Base-by-base conservation (phyloP, 148 eudicot genomes). In the Vaccinium darrowii region DNA sequence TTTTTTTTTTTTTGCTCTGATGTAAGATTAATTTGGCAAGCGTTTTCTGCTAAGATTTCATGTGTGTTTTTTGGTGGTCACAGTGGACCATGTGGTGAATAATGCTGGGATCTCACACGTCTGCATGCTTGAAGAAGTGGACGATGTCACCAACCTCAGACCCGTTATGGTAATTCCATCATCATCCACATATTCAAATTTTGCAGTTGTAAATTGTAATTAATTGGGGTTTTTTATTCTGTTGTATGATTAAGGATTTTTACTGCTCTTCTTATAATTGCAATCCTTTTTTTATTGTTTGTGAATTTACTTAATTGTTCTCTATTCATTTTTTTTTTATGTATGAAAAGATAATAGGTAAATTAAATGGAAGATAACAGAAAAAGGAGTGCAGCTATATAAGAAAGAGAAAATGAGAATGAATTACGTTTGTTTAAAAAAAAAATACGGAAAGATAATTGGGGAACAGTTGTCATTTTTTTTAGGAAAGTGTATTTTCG, bases 61-160 rank as follows among this genome's bases (percentile, higher is more conserved):
- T 52, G 73, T 36, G 19, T 33, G 39, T 33, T 25, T 71, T 71
- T 52, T 30, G 33, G 30, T 18, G 57, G 36, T 58, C 43, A 30
- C 81, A 94, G 98, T 94, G 93, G 95, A 93, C 53, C 95, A 94
- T 88, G 83, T 93, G 91, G 95, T 94, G 87, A 85, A 85, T 60
- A 91, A 91, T 82, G 98, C 98, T 65, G 94, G 98, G 80, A 90
- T 93, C 76, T 60, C 85, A 2, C 67, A 90, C 2, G 80, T 58
- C n/a, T 72, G 78, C 86, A 65, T 88, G 90, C 58, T 94, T 56
- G 95, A 94, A 78, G 98, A 94, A 63, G 85, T 83, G 3, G 81
- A 88, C 11, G 86, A 89, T 74, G 75, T 92, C 10, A 89, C 88
- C 15, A 87, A 89, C 81, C 84, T 89, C n/a, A 84, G 85, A 78